Percentiles rank a stretch among this genome's conserved stretches.
Conservation (phyloP, 2,329 filamentous ascomycete genomes). For the Trichoderma afroharzianum region DNA sequence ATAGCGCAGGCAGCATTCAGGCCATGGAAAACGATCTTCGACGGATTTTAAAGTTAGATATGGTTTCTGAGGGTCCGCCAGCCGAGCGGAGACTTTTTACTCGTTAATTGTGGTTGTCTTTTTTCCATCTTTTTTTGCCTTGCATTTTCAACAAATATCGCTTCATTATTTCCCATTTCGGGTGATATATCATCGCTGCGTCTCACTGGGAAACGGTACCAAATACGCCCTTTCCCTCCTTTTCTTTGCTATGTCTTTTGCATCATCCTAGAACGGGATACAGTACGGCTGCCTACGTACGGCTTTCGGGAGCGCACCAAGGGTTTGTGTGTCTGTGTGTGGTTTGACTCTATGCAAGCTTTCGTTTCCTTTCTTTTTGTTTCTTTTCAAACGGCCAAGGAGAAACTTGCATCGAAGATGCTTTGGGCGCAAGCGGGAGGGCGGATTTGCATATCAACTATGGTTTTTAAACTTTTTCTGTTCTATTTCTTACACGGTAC, state of each 20-base stretch:
- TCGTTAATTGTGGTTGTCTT: neutral
- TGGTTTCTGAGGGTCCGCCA: conserved; percentile 25
- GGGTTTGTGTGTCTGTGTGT: neutral
- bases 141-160: conserved; percentile 4
- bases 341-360: neutral
- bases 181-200: neutral
- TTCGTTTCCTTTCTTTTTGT: neutral
- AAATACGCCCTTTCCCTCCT: neutral
- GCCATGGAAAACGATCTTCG: conserved; percentile 53
- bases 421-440: conserved; percentile 10
- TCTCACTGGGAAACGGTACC: neutral
- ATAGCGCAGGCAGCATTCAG: conserved; percentile 36
- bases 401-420: conserved; percentile 12
- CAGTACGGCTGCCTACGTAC: neutral
- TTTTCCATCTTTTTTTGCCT: neutral
- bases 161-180: neutral
- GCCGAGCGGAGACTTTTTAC: conserved; percentile 25
- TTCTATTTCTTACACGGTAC: conserved; percentile 13
- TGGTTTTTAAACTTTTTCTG: neutral
- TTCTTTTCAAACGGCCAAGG: neutral
- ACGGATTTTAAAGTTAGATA: conserved; percentile 47
- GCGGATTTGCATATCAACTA: conserved; percentile 21
- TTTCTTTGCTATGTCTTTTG: conserved; percentile 13
- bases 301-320: neutral
- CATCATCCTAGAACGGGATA: conserved; percentile 11